phyloP scores from a whole-genome alignment of 768 basidiomycete species.

The Tylopilus intermedius region DNA sequence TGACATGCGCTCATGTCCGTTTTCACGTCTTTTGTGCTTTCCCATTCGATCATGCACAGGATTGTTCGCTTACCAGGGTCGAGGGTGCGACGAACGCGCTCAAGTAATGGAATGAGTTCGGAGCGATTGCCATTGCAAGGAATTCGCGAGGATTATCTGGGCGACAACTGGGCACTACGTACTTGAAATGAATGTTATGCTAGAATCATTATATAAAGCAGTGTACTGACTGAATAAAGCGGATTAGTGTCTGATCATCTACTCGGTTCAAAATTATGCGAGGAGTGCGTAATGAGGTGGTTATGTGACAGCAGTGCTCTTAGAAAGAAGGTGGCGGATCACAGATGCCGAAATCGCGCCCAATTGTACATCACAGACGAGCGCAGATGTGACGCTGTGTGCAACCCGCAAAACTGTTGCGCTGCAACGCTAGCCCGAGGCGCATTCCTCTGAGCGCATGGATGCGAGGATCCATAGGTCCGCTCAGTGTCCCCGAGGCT shows the following conservation, averaged over 20 bases:
- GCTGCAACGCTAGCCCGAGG: conserved; percentile 19
- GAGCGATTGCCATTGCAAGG: conserved; percentile 8
- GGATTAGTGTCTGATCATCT: conserved; percentile 32
- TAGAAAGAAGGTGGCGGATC: conserved; percentile 24
- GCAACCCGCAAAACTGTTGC: not conserved
- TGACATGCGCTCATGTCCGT: conserved; percentile 2
- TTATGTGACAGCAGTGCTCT: conserved; percentile 38
- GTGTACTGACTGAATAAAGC: conserved; percentile 29
- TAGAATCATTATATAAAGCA: conserved; percentile 27
- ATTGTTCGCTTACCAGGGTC: conserved; percentile 19
- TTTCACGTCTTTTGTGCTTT: not conserved
- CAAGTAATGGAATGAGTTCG: not conserved
- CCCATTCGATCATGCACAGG: conserved; percentile 1
- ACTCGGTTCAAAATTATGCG: conserved; percentile 31
- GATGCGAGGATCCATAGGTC: not conserved
- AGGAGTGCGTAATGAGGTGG: conserved; percentile 33
- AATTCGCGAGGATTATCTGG: conserved; percentile 6
- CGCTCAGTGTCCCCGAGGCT: conserved; percentile 38
- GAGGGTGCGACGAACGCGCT: conserved; percentile 4
- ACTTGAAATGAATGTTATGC: conserved; percentile 23
- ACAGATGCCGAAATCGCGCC: conserved; percentile 20
- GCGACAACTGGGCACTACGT: conserved; percentile 12
- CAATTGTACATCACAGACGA: conserved; percentile 9
- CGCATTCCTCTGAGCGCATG: conserved; percentile 6
- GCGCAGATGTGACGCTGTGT: conserved; percentile 7